These are phyloP conservation scores for Iberis pinnata DNA, from an alignment of 345 rosid genomes.

Conservation along the genomic window DNA sequence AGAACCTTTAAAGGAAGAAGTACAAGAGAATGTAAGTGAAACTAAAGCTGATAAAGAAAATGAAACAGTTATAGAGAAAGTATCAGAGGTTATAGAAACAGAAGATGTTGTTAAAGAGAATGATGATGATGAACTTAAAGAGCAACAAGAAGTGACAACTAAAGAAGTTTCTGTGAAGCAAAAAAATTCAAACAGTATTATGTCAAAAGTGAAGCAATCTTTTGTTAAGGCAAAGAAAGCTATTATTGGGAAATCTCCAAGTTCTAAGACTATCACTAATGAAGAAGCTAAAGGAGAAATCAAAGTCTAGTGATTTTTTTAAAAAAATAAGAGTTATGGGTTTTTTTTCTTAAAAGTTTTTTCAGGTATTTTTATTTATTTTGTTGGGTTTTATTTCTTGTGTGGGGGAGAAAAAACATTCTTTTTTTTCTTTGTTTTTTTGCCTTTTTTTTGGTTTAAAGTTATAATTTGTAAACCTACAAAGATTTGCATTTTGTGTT, in stretches of 20 bases:
- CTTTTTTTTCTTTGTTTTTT: constrained; percentile 18
- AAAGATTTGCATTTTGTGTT: constrained; percentile 31
- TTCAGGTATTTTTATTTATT: constrained; percentile 14
- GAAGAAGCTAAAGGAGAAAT: constrained; percentile 44
- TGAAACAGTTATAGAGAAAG: constrained; percentile 20
- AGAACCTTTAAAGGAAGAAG: constrained; percentile 23
- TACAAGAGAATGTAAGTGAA: constrained; percentile 6
- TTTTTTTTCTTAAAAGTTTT: too few species aligned
- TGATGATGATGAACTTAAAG: constrained; percentile 33
- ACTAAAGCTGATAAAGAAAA: constrained; percentile 14
- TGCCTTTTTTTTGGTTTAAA: constrained; percentile 22
- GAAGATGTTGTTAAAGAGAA: constrained; percentile 26
- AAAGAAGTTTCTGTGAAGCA: constrained; percentile 42
- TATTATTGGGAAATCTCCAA: constrained; percentile 63
- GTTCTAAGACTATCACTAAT: constrained; percentile 44
- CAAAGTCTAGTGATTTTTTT: constrained; percentile 37
- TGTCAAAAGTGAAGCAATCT: constrained; percentile 71
- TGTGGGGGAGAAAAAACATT: constrained; percentile 10
- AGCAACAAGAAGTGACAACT: constrained; percentile 33
- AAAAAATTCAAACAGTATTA: constrained; percentile 54
- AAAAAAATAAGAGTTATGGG: too few species aligned
- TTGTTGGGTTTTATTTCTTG: constrained; percentile 21
- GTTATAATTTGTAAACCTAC: constrained; percentile 25
- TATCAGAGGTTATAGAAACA: constrained; percentile 27
- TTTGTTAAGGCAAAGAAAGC: constrained; percentile 80